Base-by-base conservation (phyloP, 441 rosid genomes). In the Adansonia rubrostipa region DNA sequence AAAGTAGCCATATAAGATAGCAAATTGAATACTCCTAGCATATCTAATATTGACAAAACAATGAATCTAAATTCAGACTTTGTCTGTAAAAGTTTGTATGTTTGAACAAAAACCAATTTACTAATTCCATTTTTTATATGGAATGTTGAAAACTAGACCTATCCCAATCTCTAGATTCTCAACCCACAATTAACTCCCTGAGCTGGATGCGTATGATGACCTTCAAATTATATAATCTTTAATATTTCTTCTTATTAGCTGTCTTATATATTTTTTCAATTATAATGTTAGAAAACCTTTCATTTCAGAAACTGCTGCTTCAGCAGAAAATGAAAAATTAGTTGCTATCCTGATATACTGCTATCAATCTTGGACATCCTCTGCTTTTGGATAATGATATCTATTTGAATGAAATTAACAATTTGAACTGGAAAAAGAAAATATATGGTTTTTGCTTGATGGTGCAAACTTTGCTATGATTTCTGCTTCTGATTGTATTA, bases 381-480 rank as follows among this genome's bases (percentile, higher is more conserved):
- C 13, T 73, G 76, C 24, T 75, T 76, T 71, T 42, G 14, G 57
- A 53, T 50, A 58, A 28, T 67, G 60, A 42, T 6, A 13, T 48
- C 9, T 48, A 13, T 24, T 5, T 74, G 14, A 5, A 50, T 45
- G 14, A 42, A 51, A 22, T 24, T 36, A 24, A 40, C 50, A 36
- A 19, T 53, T 20, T 22, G 42, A 20, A 4, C 33, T 73, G 53
- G 17, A 42, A 14, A 63, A 63, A 14, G 5, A 73, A 8, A 20
- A 58, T 14, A 40, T 22, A 24, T 13, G 51, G 62, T 44, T 65
- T 24, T 54, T 33, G 3, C 33, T 19, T 17, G 4, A 33, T 60
- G 60, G 6, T 9, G 54, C 69, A 74, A 79, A 63, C 5, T 68
- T 53, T 57, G 51, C 42, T 22, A 42, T 71, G 79, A 73, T 56